These are phyloP conservation scores for Pseudoturritis turrita DNA, from an alignment of 345 rosid genomes.

Conservation along the genomic window DNA sequence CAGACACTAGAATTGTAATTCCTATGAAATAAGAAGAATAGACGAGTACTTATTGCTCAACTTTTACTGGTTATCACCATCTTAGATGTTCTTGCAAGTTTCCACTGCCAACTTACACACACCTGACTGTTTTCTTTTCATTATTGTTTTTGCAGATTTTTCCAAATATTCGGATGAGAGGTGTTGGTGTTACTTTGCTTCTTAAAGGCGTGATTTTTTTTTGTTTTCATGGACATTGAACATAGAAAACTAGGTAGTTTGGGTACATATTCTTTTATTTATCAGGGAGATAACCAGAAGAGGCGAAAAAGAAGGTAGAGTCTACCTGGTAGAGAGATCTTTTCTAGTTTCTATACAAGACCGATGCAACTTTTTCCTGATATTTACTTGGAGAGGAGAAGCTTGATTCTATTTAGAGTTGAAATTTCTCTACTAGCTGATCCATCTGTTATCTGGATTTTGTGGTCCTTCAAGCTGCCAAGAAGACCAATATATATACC, in stretches of 20 bases:
- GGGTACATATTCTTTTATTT: neutral
- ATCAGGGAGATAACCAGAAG: neutral
- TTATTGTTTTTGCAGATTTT: neutral
- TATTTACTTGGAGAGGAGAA: slow-evolving; percentile 14
- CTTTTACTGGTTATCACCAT: neutral
- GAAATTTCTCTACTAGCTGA: slow-evolving; percentile 14
- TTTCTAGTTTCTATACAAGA: slow-evolving; percentile 16
- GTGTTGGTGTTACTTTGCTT: neutral
- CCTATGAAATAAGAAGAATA: too few relatives aligned
- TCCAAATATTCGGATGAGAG: neutral
- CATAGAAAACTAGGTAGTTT: neutral
- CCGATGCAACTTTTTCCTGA: neutral
- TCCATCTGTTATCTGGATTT: slow-evolving; percentile 1
- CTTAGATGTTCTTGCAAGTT: neutral
- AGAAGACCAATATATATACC: neutral
- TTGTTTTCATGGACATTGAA: neutral
- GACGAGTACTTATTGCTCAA: neutral
- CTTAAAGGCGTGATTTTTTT: neutral
- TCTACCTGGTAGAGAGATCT: slow-evolving; percentile 3
- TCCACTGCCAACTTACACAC: neutral
- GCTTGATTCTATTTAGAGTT: neutral
- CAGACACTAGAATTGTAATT: too few relatives aligned
- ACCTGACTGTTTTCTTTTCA: too few relatives aligned
- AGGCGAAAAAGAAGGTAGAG: neutral
- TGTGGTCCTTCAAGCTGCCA: slow-evolving; percentile 19